Evolutionary conservation across 441 rosid genomes (phyloP), one percentile per base, ranked within the genome.

Genomic region (Capsella rubella): DNA sequence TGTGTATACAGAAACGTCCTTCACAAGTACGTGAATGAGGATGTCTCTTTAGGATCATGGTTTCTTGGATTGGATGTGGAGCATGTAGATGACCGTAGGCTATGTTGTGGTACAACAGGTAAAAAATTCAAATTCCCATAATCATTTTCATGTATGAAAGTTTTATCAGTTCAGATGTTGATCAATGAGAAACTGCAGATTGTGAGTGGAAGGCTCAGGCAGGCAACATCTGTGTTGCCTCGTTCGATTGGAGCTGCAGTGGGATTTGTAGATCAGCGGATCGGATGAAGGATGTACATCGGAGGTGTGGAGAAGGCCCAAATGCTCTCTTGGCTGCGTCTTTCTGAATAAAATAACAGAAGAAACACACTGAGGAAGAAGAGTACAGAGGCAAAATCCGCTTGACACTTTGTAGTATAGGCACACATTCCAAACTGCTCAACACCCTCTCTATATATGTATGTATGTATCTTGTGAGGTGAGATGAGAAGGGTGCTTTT

Each of bases 31-130:
- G 89, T 89, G 8, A 93, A 93, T 16, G 98, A 93, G 70, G 97
- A 91, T 80, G 97, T 93, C 59, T 89, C 98, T 5, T 60, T 93
- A 70, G 98, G 98, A 59, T 86, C 98, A 18, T 93, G 98, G 96
- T 91, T 91, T 81, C 86, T 93, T 43, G 97, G 98, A 70, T 78
- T 93, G 84, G 97, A 93, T 78, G 96, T 68, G 45, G 94, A 93
- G 68, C 94, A 93, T 72, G 85, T 93, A 52, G 97, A 93, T 80
- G 97, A 93, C 74, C 87, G 96, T 51, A 88, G 98, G 81, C 85
- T 93, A 5, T 93, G 98, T 78, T 93, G 98, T 63, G 97, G 96
- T 28, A 93, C 98, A 37, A 89, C 93, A 60, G 98, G 98, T 93
- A 91, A 59, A 35, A 15, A 6, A 0, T 14, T 12, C 64, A 66